phyloP scores from a whole-genome alignment of 495 filamentous ascomycete genomes.

The Xylaria palmicola region DNA sequence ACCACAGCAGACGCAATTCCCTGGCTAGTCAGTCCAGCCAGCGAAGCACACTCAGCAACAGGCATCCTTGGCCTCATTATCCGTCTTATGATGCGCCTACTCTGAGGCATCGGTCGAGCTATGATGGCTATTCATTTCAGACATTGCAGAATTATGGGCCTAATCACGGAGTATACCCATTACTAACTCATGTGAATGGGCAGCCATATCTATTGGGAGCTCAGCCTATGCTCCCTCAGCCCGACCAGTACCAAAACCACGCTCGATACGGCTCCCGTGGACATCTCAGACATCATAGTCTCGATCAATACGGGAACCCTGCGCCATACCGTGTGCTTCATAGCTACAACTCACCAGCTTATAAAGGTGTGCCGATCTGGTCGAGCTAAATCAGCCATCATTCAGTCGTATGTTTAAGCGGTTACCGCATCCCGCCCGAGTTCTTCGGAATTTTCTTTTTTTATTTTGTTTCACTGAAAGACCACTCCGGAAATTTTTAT shows the following conservation, averaged over 20 bases:
- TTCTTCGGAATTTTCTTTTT: conserved; percentile 11
- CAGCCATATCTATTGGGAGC: conserved; percentile 29
- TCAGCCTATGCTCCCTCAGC: conserved; percentile 28
- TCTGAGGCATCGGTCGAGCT: conserved; percentile 42
- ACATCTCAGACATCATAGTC: conserved; percentile 40
- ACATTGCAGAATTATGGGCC: conserved; percentile 15
- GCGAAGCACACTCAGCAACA: conserved; percentile 19
- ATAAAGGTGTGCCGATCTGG: conserved; percentile 47
- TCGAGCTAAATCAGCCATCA: conserved; percentile 24
- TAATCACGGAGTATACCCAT: conserved; percentile 30
- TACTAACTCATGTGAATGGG: conserved; percentile 37
- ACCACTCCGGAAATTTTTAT: neutral
- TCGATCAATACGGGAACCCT: conserved; percentile 29
- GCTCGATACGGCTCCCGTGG: conserved; percentile 34
- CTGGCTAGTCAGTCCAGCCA: conserved; percentile 28
- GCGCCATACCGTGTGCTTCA: conserved; percentile 45
- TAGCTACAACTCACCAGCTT: conserved; percentile 51
- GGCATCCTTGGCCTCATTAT: conserved; percentile 23
- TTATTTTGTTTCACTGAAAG: neutral
- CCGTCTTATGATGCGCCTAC: conserved; percentile 22
- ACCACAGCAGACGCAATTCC: conserved; percentile 30
- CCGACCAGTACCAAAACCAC: conserved; percentile 29
- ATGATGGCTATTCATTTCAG: conserved; percentile 37
- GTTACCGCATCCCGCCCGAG: neutral
- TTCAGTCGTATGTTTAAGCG: neutral